Evolutionary conservation across 2,329 filamentous ascomycete genomes (phyloP).

Genomic region (Botrytis byssoidea): DNA sequence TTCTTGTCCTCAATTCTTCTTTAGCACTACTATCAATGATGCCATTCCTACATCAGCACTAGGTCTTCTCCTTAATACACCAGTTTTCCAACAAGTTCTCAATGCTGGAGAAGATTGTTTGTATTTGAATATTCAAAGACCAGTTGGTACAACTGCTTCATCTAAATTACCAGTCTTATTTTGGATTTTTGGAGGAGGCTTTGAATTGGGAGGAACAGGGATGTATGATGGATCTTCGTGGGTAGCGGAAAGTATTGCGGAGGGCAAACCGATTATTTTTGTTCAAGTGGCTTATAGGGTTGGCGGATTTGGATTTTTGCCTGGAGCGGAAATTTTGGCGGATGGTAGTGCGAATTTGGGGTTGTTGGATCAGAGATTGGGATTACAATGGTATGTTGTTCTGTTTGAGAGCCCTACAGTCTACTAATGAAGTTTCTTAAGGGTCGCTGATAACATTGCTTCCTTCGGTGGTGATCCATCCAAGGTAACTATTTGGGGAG

Average conservation of each 20-base stretch:
- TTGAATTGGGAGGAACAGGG: slow-evolving; percentile 52
- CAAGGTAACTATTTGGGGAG: slow-evolving; percentile 47
- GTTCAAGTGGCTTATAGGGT: slow-evolving; percentile 78
- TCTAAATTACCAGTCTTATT: slow-evolving; percentile 65
- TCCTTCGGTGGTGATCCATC: slow-evolving; percentile 65
- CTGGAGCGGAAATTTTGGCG: slow-evolving; percentile 63
- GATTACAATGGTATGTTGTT: slow-evolving; percentile 59
- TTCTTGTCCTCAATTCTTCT: slow-evolving; percentile 71
- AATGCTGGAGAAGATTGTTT: slow-evolving; percentile 64
- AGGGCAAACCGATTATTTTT: slow-evolving; percentile 66
- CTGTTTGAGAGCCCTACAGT: neutral
- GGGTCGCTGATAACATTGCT: slow-evolving; percentile 69
- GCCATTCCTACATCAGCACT: slow-evolving; percentile 45
- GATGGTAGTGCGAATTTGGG: slow-evolving; percentile 71
- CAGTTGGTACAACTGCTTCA: slow-evolving; percentile 52
- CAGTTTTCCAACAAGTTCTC: slow-evolving; percentile 55
- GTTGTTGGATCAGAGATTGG: slow-evolving; percentile 69
- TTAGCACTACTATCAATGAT: slow-evolving; percentile 49
- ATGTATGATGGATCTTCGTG: slow-evolving; percentile 54
- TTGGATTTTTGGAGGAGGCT: slow-evolving; percentile 70
- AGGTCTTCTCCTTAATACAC: slow-evolving; percentile 52
- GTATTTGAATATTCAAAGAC: slow-evolving; percentile 58
- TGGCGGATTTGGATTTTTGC: slow-evolving; percentile 71
- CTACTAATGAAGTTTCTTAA: neutral
- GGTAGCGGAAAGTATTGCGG: slow-evolving; percentile 46